phyloP scores from a whole-genome alignment of 2,329 filamentous ascomycete genomes.

The Fonsecaea monophora region DNA sequence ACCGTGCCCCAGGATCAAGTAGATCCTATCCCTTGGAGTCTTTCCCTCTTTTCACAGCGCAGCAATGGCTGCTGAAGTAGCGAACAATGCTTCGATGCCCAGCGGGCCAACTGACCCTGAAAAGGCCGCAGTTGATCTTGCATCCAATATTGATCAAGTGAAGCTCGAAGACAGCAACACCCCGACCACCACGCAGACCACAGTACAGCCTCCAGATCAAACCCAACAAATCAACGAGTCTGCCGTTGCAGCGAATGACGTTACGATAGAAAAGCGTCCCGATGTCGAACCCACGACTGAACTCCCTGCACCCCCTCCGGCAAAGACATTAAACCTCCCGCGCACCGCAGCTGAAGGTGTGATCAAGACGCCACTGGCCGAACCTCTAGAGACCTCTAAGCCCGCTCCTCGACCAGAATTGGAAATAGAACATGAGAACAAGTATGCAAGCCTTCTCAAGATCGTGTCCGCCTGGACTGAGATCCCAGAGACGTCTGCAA shows the following conservation, averaged over 20 bases:
- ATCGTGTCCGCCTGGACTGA: slow-evolving; percentile 74
- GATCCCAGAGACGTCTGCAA: slow-evolving; percentile 69
- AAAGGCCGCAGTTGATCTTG: slow-evolving; percentile 30
- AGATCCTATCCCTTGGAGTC: not conserved
- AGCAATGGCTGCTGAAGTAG: slow-evolving; percentile 30
- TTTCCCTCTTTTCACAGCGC: not conserved
- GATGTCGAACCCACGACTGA: not conserved
- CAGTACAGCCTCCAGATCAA: not conserved
- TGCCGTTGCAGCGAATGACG: slow-evolving; percentile 10
- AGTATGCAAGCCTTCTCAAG: slow-evolving; percentile 79
- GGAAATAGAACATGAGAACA: slow-evolving; percentile 76
- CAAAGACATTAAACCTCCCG: slow-evolving; percentile 43
- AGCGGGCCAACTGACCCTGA: slow-evolving; percentile 30
- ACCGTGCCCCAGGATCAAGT: not conserved
- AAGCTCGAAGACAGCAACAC: slow-evolving; percentile 24
- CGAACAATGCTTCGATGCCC: slow-evolving; percentile 5
- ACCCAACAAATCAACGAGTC: slow-evolving; percentile 1
- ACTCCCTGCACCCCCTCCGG: not conserved
- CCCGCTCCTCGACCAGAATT: slow-evolving; percentile 66
- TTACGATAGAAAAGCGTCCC: not conserved
- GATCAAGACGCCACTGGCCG: slow-evolving; percentile 64
- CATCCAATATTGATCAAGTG: slow-evolving; percentile 23
- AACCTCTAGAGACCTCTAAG: slow-evolving; percentile 64
- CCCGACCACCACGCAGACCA: not conserved
- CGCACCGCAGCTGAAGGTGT: slow-evolving; percentile 49